phyloP scores from a whole-genome alignment of 768 basidiomycete species.

The Pluteus cervinus region DNA sequence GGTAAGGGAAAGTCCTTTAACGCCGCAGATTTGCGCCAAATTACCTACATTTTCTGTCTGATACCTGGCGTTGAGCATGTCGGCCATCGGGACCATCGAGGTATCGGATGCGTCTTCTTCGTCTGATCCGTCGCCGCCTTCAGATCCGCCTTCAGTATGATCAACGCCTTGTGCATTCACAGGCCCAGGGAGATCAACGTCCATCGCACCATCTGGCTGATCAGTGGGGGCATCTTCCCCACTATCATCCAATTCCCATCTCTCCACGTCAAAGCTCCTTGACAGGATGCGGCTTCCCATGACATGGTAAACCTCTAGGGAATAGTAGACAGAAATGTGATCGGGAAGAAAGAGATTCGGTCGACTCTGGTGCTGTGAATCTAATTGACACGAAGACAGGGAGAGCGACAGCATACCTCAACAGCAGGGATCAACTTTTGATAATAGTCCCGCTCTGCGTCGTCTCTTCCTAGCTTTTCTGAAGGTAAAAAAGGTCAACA shows the following conservation, averaged over 20 bases:
- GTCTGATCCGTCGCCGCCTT: constrained; percentile 35
- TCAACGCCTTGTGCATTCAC: constrained; percentile 6
- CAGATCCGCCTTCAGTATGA: constrained; percentile 24
- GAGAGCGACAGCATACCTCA: constrained; percentile 37
- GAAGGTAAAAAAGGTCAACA: constrained; percentile 6
- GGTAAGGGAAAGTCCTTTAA: background rate
- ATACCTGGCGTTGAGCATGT: constrained; percentile 89
- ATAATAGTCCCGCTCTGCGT: constrained; percentile 71
- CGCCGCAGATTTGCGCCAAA: background rate
- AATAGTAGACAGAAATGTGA: constrained; percentile 44
- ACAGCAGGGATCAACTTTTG: constrained; percentile 67
- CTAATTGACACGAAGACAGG: constrained; percentile 1
- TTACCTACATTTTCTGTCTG: constrained; percentile 74
- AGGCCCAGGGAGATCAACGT: constrained; percentile 10
- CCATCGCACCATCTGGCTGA: constrained; percentile 12
- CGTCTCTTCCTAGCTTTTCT: constrained; percentile 85
- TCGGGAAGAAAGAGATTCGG: constrained; percentile 64
- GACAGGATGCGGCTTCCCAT: constrained; percentile 92
- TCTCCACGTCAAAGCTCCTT: constrained; percentile 82
- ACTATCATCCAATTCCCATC: constrained; percentile 38
- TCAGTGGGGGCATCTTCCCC: constrained; percentile 14
- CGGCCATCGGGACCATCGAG: constrained; percentile 94
- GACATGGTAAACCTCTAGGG: constrained; percentile 71
- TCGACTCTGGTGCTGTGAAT: constrained; percentile 45
- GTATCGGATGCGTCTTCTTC: constrained; percentile 48